Evolutionary conservation across 2,329 filamentous ascomycete species (phyloP).

Genomic region (Fusarium chaquense): DNA sequence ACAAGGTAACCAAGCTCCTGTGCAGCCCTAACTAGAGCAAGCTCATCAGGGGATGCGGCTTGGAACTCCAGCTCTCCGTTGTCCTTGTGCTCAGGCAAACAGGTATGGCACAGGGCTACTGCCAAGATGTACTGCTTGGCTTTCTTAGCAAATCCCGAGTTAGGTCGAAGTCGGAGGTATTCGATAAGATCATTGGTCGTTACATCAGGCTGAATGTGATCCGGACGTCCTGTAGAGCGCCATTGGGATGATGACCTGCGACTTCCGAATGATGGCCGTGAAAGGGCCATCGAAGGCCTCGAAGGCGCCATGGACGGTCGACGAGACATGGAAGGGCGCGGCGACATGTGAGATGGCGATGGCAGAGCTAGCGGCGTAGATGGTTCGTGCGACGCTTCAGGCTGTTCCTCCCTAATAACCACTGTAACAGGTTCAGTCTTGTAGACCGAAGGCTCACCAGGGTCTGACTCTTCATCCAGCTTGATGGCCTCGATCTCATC

Average conservation of each 20-base stretch:
- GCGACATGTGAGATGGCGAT: constrained; percentile 49
- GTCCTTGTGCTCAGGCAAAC: constrained; percentile 78
- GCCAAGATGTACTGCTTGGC: constrained; percentile 86
- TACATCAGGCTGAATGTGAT: constrained; percentile 66
- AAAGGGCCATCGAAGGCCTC: constrained; percentile 46
- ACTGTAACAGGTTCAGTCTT: constrained; percentile 48
- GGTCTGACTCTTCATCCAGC: constrained; percentile 39
- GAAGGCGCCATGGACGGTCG: constrained; percentile 48
- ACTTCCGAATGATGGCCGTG: constrained; percentile 49
- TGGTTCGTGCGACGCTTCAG: constrained; percentile 14
- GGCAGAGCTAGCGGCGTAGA: constrained; percentile 34
- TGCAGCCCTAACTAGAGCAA: constrained; percentile 86
- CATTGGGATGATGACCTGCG: constrained; percentile 63
- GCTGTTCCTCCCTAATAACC: constrained; percentile 50
- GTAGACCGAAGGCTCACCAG: constrained; percentile 46
- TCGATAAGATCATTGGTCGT: constrained; percentile 80
- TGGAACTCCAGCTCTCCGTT: constrained; percentile 83
- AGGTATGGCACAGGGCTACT: constrained; percentile 90
- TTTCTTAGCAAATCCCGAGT: constrained; percentile 81
- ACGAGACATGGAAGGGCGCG: constrained; percentile 39
- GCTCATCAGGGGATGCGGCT: constrained; percentile 89
- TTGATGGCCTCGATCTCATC: constrained; percentile 38
- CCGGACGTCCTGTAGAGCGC: constrained; percentile 62
- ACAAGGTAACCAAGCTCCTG: constrained; percentile 87
- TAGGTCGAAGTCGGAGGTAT: constrained; percentile 80